phyloP scores from a whole-genome alignment of 192 early-diverging fungal species.

The Rhizoclosmatium globosum region DNA sequence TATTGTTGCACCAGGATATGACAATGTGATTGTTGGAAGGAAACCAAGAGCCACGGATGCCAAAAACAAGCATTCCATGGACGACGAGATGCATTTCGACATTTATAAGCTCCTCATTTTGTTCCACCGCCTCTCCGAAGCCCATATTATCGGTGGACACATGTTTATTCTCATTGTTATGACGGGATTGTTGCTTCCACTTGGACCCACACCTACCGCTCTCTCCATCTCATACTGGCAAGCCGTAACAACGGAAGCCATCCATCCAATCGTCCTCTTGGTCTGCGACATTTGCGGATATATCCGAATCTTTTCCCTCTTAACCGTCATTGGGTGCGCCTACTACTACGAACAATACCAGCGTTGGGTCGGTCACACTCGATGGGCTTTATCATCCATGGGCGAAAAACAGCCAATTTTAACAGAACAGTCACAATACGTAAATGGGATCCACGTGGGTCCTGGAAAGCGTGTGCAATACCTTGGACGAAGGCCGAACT shows the following conservation, averaged over 20 bases:
- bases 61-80: slow-evolving; percentile 15
- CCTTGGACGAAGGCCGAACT: slow-evolving; percentile 43
- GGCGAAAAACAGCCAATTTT: slow-evolving; percentile 28
- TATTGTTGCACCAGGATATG: slow-evolving; percentile 43
- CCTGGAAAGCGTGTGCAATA: slow-evolving; percentile 41
- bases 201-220: slow-evolving; percentile 11
- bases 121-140: slow-evolving; percentile 45
- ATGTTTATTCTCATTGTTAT: slow-evolving; percentile 44
- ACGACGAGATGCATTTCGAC: slow-evolving; percentile 29
- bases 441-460: slow-evolving; percentile 28
- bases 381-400: slow-evolving; percentile 34
- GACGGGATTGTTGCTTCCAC: slow-evolving; percentile 37
- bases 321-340: slow-evolving; percentile 35
- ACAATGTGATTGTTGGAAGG: slow-evolving; percentile 26
- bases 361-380: slow-evolving; percentile 43
- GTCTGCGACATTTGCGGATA: slow-evolving; percentile 39
- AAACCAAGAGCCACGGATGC: slow-evolving; percentile 4
- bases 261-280: slow-evolving; percentile 47
- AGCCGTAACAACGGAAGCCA: slow-evolving; percentile 33
- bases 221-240: slow-evolving; percentile 32
- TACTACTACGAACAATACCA: slow-evolving; percentile 52
- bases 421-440: slow-evolving; percentile 15
- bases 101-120: slow-evolving; percentile 33
- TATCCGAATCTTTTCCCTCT: slow-evolving; percentile 28
- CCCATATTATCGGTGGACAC: slow-evolving; percentile 50